A percentile compares a stretch with the other conserved stretches of the same genome.
These are phyloP conservation scores for Leavenworthia alabamica DNA, from an alignment of 345 rosid genomes.

Conservation along the genomic window DNA sequence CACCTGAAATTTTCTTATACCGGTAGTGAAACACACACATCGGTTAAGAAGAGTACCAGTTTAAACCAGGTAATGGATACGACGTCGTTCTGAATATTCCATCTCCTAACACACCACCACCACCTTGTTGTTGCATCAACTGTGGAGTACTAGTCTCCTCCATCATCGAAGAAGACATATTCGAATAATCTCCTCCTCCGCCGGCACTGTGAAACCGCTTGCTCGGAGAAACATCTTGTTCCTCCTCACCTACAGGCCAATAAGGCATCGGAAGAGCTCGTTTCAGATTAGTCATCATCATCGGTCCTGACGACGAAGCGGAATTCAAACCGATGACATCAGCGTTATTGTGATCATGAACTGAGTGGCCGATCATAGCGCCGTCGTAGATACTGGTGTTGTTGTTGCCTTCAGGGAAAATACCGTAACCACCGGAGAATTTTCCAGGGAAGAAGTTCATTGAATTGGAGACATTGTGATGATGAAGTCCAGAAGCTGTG, in stretches of 20 bases:
- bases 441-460: constrained; percentile 18
- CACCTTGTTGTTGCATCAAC: constrained; percentile 36
- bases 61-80: constrained; percentile 60
- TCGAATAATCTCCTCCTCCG: constrained; percentile 26
- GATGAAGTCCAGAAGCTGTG: constrained; percentile 15
- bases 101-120: constrained; percentile 52
- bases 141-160: constrained; percentile 13
- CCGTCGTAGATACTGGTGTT: constrained; percentile 2
- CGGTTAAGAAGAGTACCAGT: constrained; percentile 57
- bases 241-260: constrained; percentile 38
- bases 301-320: constrained; percentile 32
- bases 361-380: constrained; percentile 18
- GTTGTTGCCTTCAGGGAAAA: constrained; percentile 3
- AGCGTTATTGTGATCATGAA: not conserved
- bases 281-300: constrained; percentile 44
- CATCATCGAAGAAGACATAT: constrained; percentile 21
- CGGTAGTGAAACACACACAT: not conserved
- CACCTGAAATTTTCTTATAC: not conserved
- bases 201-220: constrained; percentile 46
- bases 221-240: constrained; percentile 35
- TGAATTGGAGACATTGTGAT: constrained; percentile 14
- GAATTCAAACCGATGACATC: constrained; percentile 18
- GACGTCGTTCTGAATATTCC: constrained; percentile 47
- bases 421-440: constrained; percentile 15
- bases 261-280: constrained; percentile 52